Conservation (phyloP, 352 stramenopile species). For the Pythium apleroticum region DNA sequence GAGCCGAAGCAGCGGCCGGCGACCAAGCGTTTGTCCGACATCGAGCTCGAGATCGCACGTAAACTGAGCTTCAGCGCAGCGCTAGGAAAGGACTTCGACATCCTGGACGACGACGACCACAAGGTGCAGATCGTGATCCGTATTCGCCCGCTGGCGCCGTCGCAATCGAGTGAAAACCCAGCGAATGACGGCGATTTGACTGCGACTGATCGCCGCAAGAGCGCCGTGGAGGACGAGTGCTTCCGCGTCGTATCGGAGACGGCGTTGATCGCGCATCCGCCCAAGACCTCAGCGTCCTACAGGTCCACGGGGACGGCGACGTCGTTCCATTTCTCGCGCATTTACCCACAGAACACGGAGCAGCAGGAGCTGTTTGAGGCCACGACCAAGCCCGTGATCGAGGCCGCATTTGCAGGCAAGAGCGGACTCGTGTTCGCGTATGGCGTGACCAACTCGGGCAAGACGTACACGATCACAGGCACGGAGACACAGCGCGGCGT, state of each 20-base stretch:
- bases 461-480: constrained; percentile 98
- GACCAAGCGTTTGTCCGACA: constrained; percentile 17
- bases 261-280: constrained; percentile 58
- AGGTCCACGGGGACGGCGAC: constrained; percentile 72
- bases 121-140: constrained; percentile 67
- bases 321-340: constrained; percentile 80
- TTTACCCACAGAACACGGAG: constrained; percentile 74
- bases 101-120: constrained; percentile 28
- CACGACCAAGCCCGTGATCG: constrained; percentile 89
- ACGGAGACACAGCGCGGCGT: constrained; percentile 74
- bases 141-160: constrained; percentile 45
- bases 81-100: constrained; percentile 28
- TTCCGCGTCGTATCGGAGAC: constrained; percentile 72
- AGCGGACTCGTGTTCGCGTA: constrained; percentile 96
- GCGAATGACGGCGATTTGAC: constrained; percentile 2
- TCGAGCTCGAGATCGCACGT: constrained; percentile 42
- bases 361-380: constrained; percentile 92
- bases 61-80: constrained; percentile 71
- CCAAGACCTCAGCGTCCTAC: constrained; percentile 76
- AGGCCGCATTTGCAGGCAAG: constrained; percentile 83
- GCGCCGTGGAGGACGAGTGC: constrained; percentile 34
- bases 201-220: not conserved
- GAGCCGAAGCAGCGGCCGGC: not conserved
- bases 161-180: constrained; percentile 1
- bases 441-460: constrained; percentile 98